Percentiles rank a stretch among this genome's conserved stretches.
Conservation (phyloP, 2,329 filamentous ascomycete species). For the Ophiostoma tasmaniense region DNA sequence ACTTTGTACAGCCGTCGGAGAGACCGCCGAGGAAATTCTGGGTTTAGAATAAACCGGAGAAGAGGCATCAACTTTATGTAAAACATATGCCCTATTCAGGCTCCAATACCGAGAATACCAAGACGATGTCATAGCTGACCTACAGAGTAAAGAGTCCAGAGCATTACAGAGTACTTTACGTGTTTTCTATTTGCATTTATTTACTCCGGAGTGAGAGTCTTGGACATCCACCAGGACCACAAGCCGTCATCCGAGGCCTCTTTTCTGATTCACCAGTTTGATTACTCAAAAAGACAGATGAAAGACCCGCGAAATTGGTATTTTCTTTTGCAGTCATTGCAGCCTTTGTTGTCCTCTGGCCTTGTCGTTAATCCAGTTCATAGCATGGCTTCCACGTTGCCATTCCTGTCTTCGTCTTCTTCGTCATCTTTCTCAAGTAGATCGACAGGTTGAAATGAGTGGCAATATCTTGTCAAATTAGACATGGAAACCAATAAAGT, state of each 20-base stretch:
- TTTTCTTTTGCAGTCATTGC: not conserved
- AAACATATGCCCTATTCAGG: not conserved
- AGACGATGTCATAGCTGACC: not conserved
- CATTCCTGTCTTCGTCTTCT: not conserved
- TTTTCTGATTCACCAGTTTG: not conserved
- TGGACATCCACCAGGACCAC: not conserved
- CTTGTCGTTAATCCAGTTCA: not conserved
- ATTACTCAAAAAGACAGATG: not conserved
- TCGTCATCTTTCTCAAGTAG: not conserved
- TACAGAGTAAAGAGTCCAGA: too few species aligned
- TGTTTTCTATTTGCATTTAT: not conserved
- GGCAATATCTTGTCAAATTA: not conserved
- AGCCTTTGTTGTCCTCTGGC: not conserved
- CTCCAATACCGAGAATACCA: not conserved
- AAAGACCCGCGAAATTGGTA: not conserved
- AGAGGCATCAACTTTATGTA: too few species aligned
- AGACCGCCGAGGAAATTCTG: too few species aligned
- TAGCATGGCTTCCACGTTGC: not conserved
- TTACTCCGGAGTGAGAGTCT: not conserved
- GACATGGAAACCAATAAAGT: not conserved
- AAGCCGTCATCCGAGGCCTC: not conserved
- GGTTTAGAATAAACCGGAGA: too few species aligned
- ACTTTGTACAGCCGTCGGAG: too few species aligned
- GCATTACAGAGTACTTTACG: too few species aligned
- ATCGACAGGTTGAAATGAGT: not conserved